phyloP scores from a whole-genome alignment of 1,139 yeast species.

The Suhomyces chickasaworum region DNA sequence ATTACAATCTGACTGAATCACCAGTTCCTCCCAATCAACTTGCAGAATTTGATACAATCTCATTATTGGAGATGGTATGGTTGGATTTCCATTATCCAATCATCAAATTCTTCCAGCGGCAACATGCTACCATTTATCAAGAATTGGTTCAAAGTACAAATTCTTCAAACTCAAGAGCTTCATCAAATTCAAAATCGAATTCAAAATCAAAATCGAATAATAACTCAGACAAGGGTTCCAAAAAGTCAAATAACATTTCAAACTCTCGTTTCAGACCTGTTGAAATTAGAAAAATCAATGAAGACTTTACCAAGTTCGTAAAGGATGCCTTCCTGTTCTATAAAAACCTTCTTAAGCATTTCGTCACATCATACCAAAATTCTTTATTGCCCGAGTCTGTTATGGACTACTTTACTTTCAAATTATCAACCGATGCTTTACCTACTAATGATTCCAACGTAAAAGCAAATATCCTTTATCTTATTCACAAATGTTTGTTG shows the following conservation, averaged over 20 bases:
- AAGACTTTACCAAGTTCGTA: conserved; percentile 49
- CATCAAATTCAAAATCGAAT: too few species aligned
- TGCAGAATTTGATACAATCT: conserved; percentile 36
- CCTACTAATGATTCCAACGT: conserved; percentile 24
- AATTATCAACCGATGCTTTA: conserved; percentile 18
- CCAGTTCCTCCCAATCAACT: conserved; percentile 17
- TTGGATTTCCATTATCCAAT: conserved; percentile 63
- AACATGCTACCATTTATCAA: conserved; percentile 35
- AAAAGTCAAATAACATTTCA: neutral
- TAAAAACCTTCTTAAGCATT: conserved; percentile 35
- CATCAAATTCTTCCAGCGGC: conserved; percentile 53
- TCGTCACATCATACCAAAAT: conserved; percentile 39
- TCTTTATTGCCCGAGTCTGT: conserved; percentile 34
- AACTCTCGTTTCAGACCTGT: conserved; percentile 40
- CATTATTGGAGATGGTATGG: conserved; percentile 55
- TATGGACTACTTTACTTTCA: conserved; percentile 27
- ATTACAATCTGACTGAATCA: conserved; percentile 17
- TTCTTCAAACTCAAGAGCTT: neutral
- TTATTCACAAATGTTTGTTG: conserved; percentile 56
- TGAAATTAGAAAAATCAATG: conserved; percentile 59
- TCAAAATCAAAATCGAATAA: too few species aligned
- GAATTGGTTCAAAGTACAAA: conserved; percentile 14
- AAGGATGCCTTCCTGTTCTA: conserved; percentile 53
- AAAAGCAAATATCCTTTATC: conserved; percentile 46
- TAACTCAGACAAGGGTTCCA: neutral